Evolutionary conservation across 2,329 filamentous ascomycete genomes (phyloP), one percentile per base, ranked within the genome.

Genomic region (Mycosphaerelloides madeirae): DNA sequence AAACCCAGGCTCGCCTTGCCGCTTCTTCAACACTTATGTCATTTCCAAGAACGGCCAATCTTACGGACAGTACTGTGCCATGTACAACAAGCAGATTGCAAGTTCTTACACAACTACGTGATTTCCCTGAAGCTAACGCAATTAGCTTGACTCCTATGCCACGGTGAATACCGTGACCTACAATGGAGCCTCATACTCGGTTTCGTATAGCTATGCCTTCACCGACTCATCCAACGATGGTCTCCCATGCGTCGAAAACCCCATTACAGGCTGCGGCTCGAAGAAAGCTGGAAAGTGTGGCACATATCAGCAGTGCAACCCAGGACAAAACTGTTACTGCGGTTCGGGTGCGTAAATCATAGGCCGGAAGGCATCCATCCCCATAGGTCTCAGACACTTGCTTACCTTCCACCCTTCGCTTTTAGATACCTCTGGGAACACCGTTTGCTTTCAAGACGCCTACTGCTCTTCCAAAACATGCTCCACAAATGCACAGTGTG

Each of bases 21-120:
- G 44, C 48, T 55, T 56, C 51, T 54, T 56, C 36, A 49, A 40
- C 31, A 43, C 52, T 4, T 57, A 55, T 37, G 44, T 52, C 16
- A 18, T 51, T 14, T 39, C 36, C 18, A 49, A 54, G 20, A 46
- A 53, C 16, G 49, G 50, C 37, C 51, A 62, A 22, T 33, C 51
- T 3, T 38, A 44, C 25, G 25, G 46, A 34, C 13, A 48, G 49
- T 25, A 40, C 49, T 18, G 57, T 35, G 46, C 43, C 48, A 36
- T 57, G 45, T 57, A 57, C 39, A 50, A 36, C 15, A 44, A 56
- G 33, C 41, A 46, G 18, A 56, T 53, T 53, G 40, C 37, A 29
- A 22, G 37, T 16, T 19, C 9, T 16, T 34, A 3, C 12, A 14
- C 15, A 15, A 22, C 11, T 14, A 20, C 18, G 18, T n/a, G 18